Evolutionary conservation across 768 basidiomycete species (phyloP).

Genomic region (Pleurotus eryngii): DNA sequence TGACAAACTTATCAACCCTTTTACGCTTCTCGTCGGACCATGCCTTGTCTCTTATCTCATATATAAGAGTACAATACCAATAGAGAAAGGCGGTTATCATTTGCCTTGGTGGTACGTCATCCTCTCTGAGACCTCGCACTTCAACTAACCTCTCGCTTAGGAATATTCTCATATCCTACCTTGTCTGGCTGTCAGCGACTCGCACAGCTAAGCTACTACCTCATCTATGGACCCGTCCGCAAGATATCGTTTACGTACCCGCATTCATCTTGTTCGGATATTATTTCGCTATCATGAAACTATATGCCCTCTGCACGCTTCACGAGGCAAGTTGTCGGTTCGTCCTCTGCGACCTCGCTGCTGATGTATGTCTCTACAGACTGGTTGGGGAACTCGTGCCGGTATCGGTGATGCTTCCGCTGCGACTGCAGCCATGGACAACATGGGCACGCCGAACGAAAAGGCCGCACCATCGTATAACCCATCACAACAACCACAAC

Average conservation of each 20-base stretch:
- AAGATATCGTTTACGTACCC: constrained; percentile 79
- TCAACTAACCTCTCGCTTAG: constrained; percentile 28
- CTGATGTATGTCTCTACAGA: constrained; percentile 38
- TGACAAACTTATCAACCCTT: constrained; percentile 82
- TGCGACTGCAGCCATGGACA: constrained; percentile 67
- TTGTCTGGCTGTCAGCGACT: constrained; percentile 69
- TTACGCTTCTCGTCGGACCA: constrained; percentile 85
- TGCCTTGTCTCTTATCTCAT: constrained; percentile 72
- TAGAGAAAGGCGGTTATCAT: constrained; percentile 72
- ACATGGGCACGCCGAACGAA: constrained; percentile 25
- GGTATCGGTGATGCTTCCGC: constrained; percentile 84
- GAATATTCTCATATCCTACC: constrained; percentile 67
- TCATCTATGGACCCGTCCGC: constrained; percentile 74
- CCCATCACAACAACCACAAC: constrained; percentile 19
- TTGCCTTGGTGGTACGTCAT: constrained; percentile 72
- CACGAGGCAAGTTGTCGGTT: constrained; percentile 58
- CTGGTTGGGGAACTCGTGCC: constrained; percentile 94
- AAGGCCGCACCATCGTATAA: constrained; percentile 19
- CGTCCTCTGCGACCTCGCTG: neutral
- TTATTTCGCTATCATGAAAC: constrained; percentile 93
- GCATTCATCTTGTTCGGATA: constrained; percentile 88
- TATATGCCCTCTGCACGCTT: constrained; percentile 86
- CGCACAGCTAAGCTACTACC: constrained; percentile 81
- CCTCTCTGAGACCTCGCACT: constrained; percentile 2
- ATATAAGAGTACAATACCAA: constrained; percentile 72